Evolutionary conservation across 805 yeast genomes (phyloP), one percentile per base, ranked within the genome.

Genomic region (Myxozyma monticola): DNA sequence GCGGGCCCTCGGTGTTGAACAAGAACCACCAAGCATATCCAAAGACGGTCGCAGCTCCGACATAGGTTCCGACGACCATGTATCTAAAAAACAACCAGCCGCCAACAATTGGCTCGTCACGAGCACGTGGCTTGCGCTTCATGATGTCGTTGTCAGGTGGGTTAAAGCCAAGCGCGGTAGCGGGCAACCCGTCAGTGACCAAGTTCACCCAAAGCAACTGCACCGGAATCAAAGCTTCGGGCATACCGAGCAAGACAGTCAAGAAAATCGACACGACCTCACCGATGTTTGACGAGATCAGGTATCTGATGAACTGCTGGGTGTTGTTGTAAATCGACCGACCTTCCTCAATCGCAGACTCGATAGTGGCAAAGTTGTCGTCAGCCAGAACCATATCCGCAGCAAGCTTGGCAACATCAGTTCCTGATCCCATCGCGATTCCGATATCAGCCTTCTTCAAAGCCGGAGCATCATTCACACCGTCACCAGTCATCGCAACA

Each of bases 401-500:
- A 1, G 83, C 83, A 46, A 77, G 73, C 57, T 79, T 76, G 3
- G 84, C 84, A 20, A 79, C 82, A 63, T 79, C 83, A 1, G 83
- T 77, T 12, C 83, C 84, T 42, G 78, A 74, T 1, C 84, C 83
- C 83, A 80, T 79, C 10, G 83, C 78, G 59, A 80, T 74, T 48
- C 84, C 84, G 48, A 80, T 80, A 62, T 80, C 83, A 4, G 84
- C 84, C 50, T 74, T 75, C 62, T 78, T 79, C 59, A 80, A 68
- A 4, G 84, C 81, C 6, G 84, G 84, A 0, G 84, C 80, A 63
- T 80, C 84, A 63, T 80, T 80, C 31, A 80, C 83, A 52, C 84
- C 84, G 63, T 80, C 84, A 37, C 82, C 82, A 8, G 81, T 77
- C 85, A 80, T 80, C 18, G 82, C 85, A 42, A 79, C 83, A 60